Percentiles rank a stretch among this genome's conserved stretches.
Conservation (phyloP, 2,329 filamentous ascomycete species). For the Monosporascus sp. region DNA sequence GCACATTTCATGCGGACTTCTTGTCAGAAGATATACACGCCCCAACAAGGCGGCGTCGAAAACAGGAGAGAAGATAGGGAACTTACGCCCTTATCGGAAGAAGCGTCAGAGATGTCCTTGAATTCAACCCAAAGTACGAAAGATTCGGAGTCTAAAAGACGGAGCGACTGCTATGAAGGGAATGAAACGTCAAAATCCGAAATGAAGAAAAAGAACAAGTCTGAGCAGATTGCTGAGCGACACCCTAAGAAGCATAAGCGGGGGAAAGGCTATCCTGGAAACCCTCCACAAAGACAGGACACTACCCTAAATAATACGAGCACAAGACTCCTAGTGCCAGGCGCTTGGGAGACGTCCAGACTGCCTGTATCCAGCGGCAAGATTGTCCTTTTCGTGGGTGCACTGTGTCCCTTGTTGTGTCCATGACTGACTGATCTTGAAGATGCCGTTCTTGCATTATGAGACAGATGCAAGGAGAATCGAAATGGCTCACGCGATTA, state of each 20-base stretch:
- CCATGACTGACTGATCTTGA: conserved; percentile 27
- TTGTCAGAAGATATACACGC: conserved; percentile 44
- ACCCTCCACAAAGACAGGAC: conserved; percentile 29
- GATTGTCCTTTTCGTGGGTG: conserved; percentile 32
- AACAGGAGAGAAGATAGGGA: conserved; percentile 27
- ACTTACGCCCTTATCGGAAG: conserved; percentile 23
- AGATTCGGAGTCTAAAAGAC: conserved; percentile 13
- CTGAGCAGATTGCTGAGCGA: conserved; percentile 30
- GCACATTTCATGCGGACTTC: conserved; percentile 58
- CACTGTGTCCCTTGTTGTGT: conserved; percentile 5
- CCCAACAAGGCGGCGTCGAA: conserved; percentile 23
- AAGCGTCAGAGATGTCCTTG: conserved; percentile 17
- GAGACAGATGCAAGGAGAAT: conserved; percentile 51
- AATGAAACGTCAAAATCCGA: conserved; percentile 17
- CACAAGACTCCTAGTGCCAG: conserved; percentile 11
- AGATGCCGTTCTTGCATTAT: conserved; percentile 63
- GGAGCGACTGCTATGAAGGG: conserved; percentile 14
- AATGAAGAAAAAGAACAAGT: conserved; percentile 31
- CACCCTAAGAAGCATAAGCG: conserved; percentile 29
- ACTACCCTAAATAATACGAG: conserved; percentile 13
- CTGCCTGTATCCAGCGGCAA: conserved; percentile 27
- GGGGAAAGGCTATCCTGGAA: conserved; percentile 29
- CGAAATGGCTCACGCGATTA: conserved; percentile 51
- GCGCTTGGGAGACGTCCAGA: conserved; percentile 25
- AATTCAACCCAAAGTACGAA: conserved; percentile 12